These are phyloP conservation scores for Periconia digitata DNA, from an alignment of 2,329 filamentous ascomycete genomes.

Conservation along the genomic window DNA sequence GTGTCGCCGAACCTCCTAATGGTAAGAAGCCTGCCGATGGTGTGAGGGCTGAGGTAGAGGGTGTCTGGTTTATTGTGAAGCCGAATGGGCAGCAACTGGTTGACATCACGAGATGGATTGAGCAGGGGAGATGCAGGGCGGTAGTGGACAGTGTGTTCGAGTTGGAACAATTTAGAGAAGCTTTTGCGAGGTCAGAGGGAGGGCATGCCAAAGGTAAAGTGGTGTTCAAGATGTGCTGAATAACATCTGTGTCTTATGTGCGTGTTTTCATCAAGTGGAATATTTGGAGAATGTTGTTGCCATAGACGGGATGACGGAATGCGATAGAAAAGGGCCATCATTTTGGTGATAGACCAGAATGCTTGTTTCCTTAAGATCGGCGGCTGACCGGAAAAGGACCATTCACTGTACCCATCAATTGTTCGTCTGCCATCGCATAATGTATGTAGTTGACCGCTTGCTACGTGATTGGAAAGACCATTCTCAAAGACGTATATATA, in stretches of 20 bases:
- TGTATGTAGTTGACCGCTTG: neutral
- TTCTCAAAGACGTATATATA: neutral
- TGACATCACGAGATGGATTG: conserved; percentile 44
- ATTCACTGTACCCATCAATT: neutral
- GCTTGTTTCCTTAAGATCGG: neutral
- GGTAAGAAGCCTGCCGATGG: conserved; percentile 30
- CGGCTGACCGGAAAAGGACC: neutral
- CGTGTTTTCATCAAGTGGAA: neutral
- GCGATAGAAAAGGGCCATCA: neutral
- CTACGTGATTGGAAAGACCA: neutral
- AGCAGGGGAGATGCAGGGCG: conserved; percentile 38
- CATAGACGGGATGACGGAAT: neutral
- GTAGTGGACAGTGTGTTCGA: conserved; percentile 47
- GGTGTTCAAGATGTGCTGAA: conserved; percentile 13
- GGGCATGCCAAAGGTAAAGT: conserved; percentile 40
- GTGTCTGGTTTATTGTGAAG: conserved; percentile 48
- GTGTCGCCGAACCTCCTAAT: conserved; percentile 43
- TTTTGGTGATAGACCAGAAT: neutral
- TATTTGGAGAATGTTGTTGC: conserved; percentile 4
- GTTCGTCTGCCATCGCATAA: neutral
- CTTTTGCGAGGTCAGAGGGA: conserved; percentile 43
- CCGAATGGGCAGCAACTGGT: conserved; percentile 40
- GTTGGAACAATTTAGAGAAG: conserved; percentile 44
- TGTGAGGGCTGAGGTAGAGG: conserved; percentile 30
- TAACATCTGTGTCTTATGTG: neutral